A percentile compares a stretch with the other conserved stretches of the same genome.
Evolutionary conservation across 2,329 filamentous ascomycete genomes (phyloP).

Genomic region (Aspergillus puulaauensis): DNA sequence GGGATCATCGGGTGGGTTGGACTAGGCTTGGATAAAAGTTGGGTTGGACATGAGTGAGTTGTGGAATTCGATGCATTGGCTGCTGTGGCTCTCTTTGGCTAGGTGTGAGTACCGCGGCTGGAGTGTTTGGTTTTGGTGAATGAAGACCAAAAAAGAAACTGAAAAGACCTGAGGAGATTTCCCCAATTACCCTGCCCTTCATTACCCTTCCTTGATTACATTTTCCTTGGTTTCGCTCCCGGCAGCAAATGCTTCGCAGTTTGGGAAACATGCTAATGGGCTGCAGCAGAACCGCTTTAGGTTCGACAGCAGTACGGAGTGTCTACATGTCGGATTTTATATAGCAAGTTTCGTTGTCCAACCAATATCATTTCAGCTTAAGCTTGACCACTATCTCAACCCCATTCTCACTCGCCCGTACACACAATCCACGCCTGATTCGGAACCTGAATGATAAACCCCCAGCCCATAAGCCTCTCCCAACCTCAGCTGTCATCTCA

Average conservation of each 20-base stretch:
- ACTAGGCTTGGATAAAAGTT: neutral
- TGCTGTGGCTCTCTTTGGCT: constrained; percentile 6
- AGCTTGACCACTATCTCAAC: neutral
- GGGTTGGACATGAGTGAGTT: constrained; percentile 10
- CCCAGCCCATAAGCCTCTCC: neutral
- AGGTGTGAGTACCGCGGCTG: constrained; percentile 30
- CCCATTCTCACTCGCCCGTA: neutral
- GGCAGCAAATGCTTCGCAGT: neutral
- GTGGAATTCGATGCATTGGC: constrained; percentile 17
- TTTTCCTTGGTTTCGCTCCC: neutral
- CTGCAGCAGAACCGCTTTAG: neutral
- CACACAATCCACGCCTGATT: neutral
- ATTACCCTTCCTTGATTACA: no score
- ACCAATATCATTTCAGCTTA: constrained; percentile 1
- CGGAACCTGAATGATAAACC: neutral
- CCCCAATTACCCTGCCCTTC: neutral
- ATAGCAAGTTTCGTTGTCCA: neutral
- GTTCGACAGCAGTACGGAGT: neutral
- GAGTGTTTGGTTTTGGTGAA: constrained; percentile 28
- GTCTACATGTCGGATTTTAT: neutral
- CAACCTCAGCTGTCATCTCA: neutral
- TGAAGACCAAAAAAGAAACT: constrained; percentile 43
- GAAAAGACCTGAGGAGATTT: constrained; percentile 48
- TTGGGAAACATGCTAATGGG: neutral
- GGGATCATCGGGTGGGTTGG: neutral